Evolutionary conservation across 2,329 filamentous ascomycete species (phyloP).

Genomic region (Paracoccidioides brasiliensis): DNA sequence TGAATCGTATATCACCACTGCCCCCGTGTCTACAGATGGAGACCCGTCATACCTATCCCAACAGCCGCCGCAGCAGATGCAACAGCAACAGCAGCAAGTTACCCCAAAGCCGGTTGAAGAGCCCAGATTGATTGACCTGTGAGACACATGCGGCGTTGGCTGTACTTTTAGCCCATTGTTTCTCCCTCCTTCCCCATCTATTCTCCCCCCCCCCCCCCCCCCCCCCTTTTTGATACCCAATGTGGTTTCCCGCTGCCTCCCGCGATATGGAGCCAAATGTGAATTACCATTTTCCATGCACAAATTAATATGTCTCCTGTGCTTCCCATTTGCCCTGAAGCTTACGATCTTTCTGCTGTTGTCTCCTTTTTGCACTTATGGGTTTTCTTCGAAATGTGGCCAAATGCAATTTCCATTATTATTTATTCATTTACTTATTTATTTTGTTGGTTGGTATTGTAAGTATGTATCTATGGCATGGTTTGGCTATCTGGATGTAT

Average conservation of each 20-base stretch:
- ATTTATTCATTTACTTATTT: neutral
- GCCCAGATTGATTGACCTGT: constrained; percentile 62
- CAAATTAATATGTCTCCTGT: neutral
- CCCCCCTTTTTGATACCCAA: neutral
- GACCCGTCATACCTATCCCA: constrained; percentile 35
- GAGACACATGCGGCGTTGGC: constrained; percentile 8
- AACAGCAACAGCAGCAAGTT: constrained; percentile 14
- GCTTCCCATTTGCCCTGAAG: neutral
- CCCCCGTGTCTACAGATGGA: neutral
- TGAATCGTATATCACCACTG: neutral
- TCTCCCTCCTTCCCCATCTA: neutral
- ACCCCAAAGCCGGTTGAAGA: constrained; percentile 50
- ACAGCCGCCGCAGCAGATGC: constrained; percentile 22
- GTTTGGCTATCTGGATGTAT: no score
- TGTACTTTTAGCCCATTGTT: neutral
- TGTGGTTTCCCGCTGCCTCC: neutral
- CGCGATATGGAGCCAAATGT: neutral
- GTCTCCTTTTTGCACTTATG: neutral
- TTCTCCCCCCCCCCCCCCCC: neutral
- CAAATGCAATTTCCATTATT: neutral
- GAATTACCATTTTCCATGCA: neutral
- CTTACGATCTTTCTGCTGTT: neutral
- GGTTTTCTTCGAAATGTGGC: neutral
- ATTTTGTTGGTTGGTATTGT: no score
- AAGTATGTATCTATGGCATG: no score